These are phyloP conservation scores for Leccinum longicurvipes DNA, from an alignment of 768 basidiomycete genomes.

Conservation along the genomic window DNA sequence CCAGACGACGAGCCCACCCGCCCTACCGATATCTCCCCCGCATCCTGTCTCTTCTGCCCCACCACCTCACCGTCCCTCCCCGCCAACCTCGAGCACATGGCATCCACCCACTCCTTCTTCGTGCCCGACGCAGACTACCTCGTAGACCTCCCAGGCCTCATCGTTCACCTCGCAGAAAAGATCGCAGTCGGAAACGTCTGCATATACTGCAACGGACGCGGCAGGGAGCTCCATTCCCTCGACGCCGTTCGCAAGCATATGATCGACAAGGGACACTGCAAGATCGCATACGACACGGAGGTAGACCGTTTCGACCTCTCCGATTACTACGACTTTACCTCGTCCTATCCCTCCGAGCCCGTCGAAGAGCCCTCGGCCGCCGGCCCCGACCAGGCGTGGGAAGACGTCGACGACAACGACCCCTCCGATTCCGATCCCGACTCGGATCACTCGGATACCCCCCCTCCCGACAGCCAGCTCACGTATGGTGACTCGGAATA, in stretches of 20 bases:
- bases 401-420: constrained; percentile 30
- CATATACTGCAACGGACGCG: constrained; percentile 82
- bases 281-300: constrained; percentile 85
- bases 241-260: constrained; percentile 95
- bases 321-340: constrained; percentile 90
- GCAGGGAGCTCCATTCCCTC: constrained; percentile 76
- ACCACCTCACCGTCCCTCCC: constrained; percentile 47
- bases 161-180: constrained; percentile 88
- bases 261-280: constrained; percentile 95
- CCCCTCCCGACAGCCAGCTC: constrained; percentile 50
- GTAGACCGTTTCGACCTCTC: constrained; percentile 81
- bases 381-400: constrained; percentile 38
- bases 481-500: constrained; percentile 76
- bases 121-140: constrained; percentile 92
- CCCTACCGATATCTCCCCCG: constrained; percentile 40
- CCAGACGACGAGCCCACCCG: background rate
- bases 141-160: constrained; percentile 75
- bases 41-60: constrained; percentile 86
- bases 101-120: constrained; percentile 85
- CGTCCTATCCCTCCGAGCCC: constrained; percentile 62
- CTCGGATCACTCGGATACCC: constrained; percentile 36
- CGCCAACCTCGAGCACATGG: constrained; percentile 85
- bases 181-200: constrained; percentile 92
- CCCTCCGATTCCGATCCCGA: constrained; percentile 30
- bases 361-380: background rate